These are phyloP conservation scores for Bjerkandera adusta DNA, from an alignment of 1,284 basidiomycete genomes.

Conservation along the genomic window DNA sequence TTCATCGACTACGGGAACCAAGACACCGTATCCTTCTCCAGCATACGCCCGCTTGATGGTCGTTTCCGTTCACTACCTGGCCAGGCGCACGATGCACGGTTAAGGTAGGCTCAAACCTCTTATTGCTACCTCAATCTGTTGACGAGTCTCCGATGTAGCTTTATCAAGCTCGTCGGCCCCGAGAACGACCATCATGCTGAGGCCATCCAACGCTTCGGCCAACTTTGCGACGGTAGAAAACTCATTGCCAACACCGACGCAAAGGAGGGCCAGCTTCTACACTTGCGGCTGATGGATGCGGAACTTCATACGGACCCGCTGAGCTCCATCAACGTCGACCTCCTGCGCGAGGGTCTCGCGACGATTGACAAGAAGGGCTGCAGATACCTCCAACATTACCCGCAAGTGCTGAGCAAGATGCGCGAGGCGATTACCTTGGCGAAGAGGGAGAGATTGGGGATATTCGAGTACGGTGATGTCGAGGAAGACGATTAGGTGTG, in stretches of 20 bases:
- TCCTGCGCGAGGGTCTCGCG: slow-evolving; percentile 79
- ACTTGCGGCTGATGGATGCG: slow-evolving; percentile 86
- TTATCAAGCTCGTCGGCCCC: slow-evolving; percentile 76
- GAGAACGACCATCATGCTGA: slow-evolving; percentile 86
- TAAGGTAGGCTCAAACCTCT: slow-evolving; percentile 48
- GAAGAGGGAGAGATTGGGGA: slow-evolving; percentile 76
- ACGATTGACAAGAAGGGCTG: slow-evolving; percentile 77
- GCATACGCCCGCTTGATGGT: slow-evolving; percentile 80
- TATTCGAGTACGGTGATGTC: slow-evolving; percentile 87
- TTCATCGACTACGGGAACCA: slow-evolving; percentile 92
- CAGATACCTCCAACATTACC: slow-evolving; percentile 72
- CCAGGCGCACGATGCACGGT: slow-evolving; percentile 79
- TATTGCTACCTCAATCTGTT: too few relatives aligned
- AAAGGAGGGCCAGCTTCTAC: slow-evolving; percentile 73
- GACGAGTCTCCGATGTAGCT: slow-evolving; percentile 52
- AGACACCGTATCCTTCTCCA: slow-evolving; percentile 73
- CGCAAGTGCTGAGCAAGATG: slow-evolving; percentile 66
- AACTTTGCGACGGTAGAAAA: slow-evolving; percentile 84
- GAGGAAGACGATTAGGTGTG: slow-evolving; percentile 60
- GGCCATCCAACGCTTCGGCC: slow-evolving; percentile 81
- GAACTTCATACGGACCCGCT: slow-evolving; percentile 58
- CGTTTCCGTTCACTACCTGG: slow-evolving; percentile 85
- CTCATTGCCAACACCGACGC: slow-evolving; percentile 89
- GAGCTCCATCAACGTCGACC: slow-evolving; percentile 83
- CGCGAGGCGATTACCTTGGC: slow-evolving; percentile 61